These are phyloP conservation scores for Annona cherimola DNA, from an alignment of 164 flowering plant species.

Conservation along the genomic window DNA sequence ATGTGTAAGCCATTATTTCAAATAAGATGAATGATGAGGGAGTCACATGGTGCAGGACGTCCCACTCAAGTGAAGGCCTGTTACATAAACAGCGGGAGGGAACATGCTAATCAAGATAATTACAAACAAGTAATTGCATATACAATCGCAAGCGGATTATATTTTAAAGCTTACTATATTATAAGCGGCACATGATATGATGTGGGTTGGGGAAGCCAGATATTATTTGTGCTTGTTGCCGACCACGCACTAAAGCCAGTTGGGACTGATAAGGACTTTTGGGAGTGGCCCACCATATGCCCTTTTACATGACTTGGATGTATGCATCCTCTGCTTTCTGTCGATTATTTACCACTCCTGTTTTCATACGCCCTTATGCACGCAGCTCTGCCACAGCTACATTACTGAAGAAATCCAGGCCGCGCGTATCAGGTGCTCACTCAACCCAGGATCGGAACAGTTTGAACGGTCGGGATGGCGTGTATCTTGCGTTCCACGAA, in stretches of 20 bases:
- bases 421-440: neutral
- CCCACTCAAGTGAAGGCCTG: neutral
- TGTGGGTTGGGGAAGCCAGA: neutral
- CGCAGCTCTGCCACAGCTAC: neutral
- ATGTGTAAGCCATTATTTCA: too few relatives aligned
- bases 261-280: neutral
- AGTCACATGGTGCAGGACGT: neutral
- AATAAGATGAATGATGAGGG: neutral
- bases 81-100: neutral
- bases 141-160: neutral
- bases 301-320: too few relatives aligned
- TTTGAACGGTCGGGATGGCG: too few relatives aligned
- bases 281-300: neutral
- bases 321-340: too few relatives aligned
- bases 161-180: too few relatives aligned
- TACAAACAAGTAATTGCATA: neutral
- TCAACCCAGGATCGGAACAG: too few relatives aligned
- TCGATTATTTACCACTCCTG: too few relatives aligned
- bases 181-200: too few relatives aligned
- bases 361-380: neutral
- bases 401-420: neutral
- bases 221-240: conserved; percentile 4
- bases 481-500: too few relatives aligned
- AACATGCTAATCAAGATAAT: neutral
- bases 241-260: conserved; percentile 9